phyloP scores from a whole-genome alignment of 768 basidiomycete species.

The Lentinus brumalis region DNA sequence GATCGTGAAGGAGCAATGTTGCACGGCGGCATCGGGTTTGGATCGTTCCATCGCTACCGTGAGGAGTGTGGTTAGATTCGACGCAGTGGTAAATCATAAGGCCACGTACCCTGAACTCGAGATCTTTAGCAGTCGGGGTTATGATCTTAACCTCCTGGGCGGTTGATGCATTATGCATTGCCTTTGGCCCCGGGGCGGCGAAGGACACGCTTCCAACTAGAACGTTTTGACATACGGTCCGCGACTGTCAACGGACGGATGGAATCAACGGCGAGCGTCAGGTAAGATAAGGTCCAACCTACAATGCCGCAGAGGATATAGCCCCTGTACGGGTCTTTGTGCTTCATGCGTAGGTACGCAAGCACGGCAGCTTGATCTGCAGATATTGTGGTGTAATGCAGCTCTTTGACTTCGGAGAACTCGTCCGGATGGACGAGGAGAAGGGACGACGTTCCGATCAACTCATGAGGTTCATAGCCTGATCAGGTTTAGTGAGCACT shows the following conservation, averaged over 20 bases:
- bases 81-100: slow-evolving; percentile 50
- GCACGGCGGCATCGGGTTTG: slow-evolving; percentile 32
- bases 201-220: slow-evolving; percentile 80
- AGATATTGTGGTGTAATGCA: slow-evolving; percentile 77
- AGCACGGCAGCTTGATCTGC: slow-evolving; percentile 81
- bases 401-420: slow-evolving; percentile 58
- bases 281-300: slow-evolving; percentile 32
- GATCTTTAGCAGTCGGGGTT: slow-evolving; percentile 48
- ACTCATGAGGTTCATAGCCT: slow-evolving; percentile 77
- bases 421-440: slow-evolving; percentile 85
- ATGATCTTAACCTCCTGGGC: slow-evolving; percentile 81
- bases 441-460: slow-evolving; percentile 67
- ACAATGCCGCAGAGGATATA: slow-evolving; percentile 77
- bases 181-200: slow-evolving; percentile 72
- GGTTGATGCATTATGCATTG: slow-evolving; percentile 78
- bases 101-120: slow-evolving; percentile 38
- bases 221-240: slow-evolving; percentile 74
- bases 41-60: slow-evolving; percentile 35
- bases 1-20: slow-evolving; percentile 35
- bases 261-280: not conserved
- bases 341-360: slow-evolving; percentile 75
- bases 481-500: slow-evolving; percentile 1
- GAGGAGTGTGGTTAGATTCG: slow-evolving; percentile 33
- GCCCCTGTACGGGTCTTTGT: slow-evolving; percentile 77
- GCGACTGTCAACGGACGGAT: slow-evolving; percentile 36